Percentiles rank a stretch among this genome's conserved stretches.
These are phyloP conservation scores for Xerocomus nothofagi DNA, from an alignment of 1,284 basidiomycete species.

Conservation along the genomic window DNA sequence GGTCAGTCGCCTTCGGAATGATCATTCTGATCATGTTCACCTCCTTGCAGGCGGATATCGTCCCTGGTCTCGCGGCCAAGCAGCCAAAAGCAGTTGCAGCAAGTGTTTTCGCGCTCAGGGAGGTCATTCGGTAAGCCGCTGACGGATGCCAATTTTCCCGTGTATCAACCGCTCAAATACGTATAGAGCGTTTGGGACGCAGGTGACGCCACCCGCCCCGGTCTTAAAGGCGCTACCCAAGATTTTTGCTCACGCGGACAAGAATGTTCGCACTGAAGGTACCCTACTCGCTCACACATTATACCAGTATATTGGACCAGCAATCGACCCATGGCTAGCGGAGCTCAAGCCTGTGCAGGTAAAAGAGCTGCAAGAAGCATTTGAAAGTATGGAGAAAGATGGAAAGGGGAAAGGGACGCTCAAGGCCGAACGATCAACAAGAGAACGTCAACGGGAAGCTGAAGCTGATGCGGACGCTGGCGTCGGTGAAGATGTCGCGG, in stretches of 20 bases:
- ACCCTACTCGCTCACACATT: conserved; percentile 73
- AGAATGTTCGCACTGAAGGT: conserved; percentile 94
- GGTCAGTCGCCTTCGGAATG: conserved; percentile 18
- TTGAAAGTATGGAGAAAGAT: conserved; percentile 80
- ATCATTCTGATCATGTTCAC: conserved; percentile 27
- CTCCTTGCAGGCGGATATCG: conserved; percentile 67
- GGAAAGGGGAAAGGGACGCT: conserved; percentile 81
- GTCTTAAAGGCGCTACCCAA: conserved; percentile 88
- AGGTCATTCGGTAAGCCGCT: conserved; percentile 54
- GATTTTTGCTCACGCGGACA: conserved; percentile 95
- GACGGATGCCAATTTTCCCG: conserved; percentile 2
- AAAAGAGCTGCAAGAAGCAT: conserved; percentile 92
- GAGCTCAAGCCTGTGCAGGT: conserved; percentile 98
- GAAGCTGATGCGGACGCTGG: conserved; percentile 52
- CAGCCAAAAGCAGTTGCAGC: conserved; percentile 95
- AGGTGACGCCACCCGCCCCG: conserved; percentile 73
- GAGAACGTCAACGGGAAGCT: conserved; percentile 74
- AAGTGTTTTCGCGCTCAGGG: conserved; percentile 77
- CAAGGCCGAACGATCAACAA: conserved; percentile 80
- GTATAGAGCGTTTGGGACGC: conserved; percentile 78
- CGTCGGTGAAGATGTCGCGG: conserved; percentile 39
- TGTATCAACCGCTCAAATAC: conserved; percentile 1
- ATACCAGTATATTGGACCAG: conserved; percentile 88
- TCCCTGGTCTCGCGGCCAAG: conserved; percentile 87
- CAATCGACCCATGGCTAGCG: conserved; percentile 84